Conservation (phyloP, 129 eudicot genomes). For the Solidago caesia region DNA sequence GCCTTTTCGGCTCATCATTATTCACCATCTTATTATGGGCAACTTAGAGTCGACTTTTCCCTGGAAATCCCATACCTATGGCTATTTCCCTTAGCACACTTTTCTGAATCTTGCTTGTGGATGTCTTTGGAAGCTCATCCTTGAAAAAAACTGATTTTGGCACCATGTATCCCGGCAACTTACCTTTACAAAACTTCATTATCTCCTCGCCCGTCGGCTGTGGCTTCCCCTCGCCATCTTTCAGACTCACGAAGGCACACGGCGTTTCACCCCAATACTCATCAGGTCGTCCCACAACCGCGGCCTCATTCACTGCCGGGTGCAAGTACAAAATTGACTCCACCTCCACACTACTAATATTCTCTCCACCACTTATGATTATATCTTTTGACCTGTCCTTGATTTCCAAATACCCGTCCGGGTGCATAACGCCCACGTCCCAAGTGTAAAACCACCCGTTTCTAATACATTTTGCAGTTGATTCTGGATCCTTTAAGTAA, state of each 20-base stretch:
- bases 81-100: conserved; percentile 60
- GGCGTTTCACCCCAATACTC: conserved; percentile 90
- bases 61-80: conserved; percentile 39
- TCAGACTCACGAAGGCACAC: conserved; percentile 76
- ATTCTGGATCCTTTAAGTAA: conserved; percentile 70
- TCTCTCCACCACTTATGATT: conserved; percentile 84
- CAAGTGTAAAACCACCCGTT: conserved; percentile 90
- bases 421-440: conserved; percentile 80
- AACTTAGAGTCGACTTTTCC: conserved; percentile 33
- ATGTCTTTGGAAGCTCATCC: conserved; percentile 75
- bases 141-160: conserved; percentile 65
- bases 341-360: conserved; percentile 84
- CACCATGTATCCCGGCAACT: conserved; percentile 75
- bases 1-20: no score
- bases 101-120: conserved; percentile 82
- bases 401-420: conserved; percentile 81
- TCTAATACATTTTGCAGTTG: conserved; percentile 48
- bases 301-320: conserved; percentile 73
- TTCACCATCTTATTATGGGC: neutral
- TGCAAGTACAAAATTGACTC: conserved; percentile 64
- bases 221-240: conserved; percentile 14
- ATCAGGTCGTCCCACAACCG: conserved; percentile 80
- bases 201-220: conserved; percentile 44
- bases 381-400: conserved; percentile 83
- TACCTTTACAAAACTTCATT: conserved; percentile 50